Evolutionary conservation across 148 eudicot species (phyloP).

Genomic region (Chenopodium suecicum): DNA sequence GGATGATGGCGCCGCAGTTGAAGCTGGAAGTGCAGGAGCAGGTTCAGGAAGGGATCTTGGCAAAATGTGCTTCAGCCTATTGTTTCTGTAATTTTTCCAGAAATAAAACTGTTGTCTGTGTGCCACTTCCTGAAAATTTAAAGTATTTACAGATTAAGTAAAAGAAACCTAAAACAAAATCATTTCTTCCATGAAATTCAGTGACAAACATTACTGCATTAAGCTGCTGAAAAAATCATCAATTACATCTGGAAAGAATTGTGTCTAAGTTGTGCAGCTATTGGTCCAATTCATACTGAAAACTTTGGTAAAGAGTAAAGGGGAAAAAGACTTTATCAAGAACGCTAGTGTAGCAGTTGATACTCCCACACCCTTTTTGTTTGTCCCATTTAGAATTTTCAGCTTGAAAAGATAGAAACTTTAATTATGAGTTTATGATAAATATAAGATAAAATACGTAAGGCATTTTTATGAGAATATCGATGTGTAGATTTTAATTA

Average conservation of each 20-base stretch:
- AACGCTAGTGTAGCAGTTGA: not conserved
- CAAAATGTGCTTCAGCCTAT: conserved; percentile 87
- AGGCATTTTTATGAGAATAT: too few relatives aligned
- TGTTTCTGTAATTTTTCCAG: conserved; percentile 95
- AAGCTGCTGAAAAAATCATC: not conserved
- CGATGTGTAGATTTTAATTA: too few relatives aligned
- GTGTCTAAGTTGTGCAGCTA: not conserved
- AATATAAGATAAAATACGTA: too few relatives aligned
- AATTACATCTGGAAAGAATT: not conserved
- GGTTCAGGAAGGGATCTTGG: conserved; percentile 89
- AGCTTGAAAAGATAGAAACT: too few relatives aligned
- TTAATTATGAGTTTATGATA: too few relatives aligned
- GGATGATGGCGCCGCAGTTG: conserved; percentile 42
- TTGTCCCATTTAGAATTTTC: too few relatives aligned
- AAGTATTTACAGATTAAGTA: not conserved
- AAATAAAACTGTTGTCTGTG: conserved; percentile 91
- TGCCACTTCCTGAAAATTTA: conserved; percentile 70
- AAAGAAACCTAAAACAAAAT: not conserved
- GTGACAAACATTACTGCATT: not conserved
- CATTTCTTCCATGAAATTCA: not conserved
- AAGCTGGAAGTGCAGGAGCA: conserved; percentile 45
- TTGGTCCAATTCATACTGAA: not conserved
- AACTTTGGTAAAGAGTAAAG: not conserved
- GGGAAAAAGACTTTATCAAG: not conserved
- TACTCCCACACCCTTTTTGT: too few relatives aligned